phyloP scores from a whole-genome alignment of 108 stramenopile genomes.

The Fistulifera pelliculosa region DNA sequence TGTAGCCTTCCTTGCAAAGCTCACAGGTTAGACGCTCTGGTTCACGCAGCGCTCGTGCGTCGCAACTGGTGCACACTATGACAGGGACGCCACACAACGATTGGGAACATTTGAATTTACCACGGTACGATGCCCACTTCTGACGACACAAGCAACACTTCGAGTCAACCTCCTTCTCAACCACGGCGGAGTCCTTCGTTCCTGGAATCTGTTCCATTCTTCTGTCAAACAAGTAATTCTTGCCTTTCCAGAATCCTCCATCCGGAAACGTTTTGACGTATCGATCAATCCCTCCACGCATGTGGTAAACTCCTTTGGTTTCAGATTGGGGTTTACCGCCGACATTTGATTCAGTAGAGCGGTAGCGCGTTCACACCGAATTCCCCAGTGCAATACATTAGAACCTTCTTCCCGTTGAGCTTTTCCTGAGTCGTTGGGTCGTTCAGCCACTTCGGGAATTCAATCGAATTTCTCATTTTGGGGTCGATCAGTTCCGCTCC shows the following conservation, averaged over 20 bases:
- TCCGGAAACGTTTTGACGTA: constrained; percentile 69
- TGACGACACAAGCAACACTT: constrained; percentile 43
- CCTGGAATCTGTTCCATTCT: constrained; percentile 66
- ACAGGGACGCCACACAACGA: constrained; percentile 68
- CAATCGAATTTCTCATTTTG: constrained; percentile 57
- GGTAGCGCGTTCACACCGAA: constrained; percentile 73
- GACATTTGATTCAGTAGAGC: constrained; percentile 65
- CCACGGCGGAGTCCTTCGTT: constrained; percentile 17
- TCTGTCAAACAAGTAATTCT: constrained; percentile 76
- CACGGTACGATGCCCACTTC: constrained; percentile 39
- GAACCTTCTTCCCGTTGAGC: constrained; percentile 61
- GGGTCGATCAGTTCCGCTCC: constrained; percentile 67
- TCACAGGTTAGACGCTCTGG: constrained; percentile 30
- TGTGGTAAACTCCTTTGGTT: constrained; percentile 59
- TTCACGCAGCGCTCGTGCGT: constrained; percentile 5
- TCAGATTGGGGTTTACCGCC: constrained; percentile 8
- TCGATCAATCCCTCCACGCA: constrained; percentile 77
- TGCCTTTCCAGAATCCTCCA: constrained; percentile 74
- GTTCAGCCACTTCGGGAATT: constrained; percentile 72
- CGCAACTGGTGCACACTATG: constrained; percentile 46
- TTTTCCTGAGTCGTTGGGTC: constrained; percentile 45
- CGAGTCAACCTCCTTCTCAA: constrained; percentile 39
- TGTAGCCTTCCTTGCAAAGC: constrained; percentile 44
- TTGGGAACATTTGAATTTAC: constrained; percentile 37
- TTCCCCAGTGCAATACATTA: constrained; percentile 71